A percentile compares a stretch with the other conserved stretches of the same genome.
Evolutionary conservation across 2,329 filamentous ascomycete genomes (phyloP).

Genomic region (Colletotrichum endophyticum): DNA sequence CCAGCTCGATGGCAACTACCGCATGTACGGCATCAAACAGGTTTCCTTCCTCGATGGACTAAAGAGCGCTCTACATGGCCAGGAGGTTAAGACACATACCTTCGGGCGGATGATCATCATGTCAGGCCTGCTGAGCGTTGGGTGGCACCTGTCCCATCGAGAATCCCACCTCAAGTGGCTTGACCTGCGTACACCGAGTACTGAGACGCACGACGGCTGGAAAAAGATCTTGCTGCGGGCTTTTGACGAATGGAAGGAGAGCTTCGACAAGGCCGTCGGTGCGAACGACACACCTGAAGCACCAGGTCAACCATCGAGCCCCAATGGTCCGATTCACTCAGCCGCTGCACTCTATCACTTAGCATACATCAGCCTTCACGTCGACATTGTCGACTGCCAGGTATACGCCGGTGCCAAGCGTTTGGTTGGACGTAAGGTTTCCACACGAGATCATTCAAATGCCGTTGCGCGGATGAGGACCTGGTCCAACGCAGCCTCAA

Average conservation of each 20-base stretch:
- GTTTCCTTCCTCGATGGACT: constrained; percentile 84
- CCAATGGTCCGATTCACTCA: constrained; percentile 73
- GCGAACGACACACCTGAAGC: constrained; percentile 35
- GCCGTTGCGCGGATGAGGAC: constrained; percentile 77
- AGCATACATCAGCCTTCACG: constrained; percentile 87
- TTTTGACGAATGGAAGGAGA: constrained; percentile 86
- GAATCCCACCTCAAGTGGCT: constrained; percentile 86
- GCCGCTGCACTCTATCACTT: constrained; percentile 83
- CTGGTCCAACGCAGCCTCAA: constrained; percentile 78
- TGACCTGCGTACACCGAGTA: constrained; percentile 67
- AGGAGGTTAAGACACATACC: constrained; percentile 82
- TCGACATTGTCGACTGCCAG: constrained; percentile 88
- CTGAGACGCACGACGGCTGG: constrained; percentile 74
- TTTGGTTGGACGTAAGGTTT: constrained; percentile 79
- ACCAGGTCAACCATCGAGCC: constrained; percentile 55
- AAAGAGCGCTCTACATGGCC: constrained; percentile 81
- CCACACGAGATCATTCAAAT: constrained; percentile 73
- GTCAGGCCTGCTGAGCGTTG: constrained; percentile 87
- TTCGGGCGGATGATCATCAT: constrained; percentile 92
- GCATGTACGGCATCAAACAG: constrained; percentile 79
- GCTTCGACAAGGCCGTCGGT: constrained; percentile 76
- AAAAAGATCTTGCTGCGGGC: constrained; percentile 76
- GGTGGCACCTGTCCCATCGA: constrained; percentile 88
- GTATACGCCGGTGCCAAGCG: constrained; percentile 83
- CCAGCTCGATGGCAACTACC: constrained; percentile 75